phyloP scores from a whole-genome alignment of 495 filamentous ascomycete genomes.

The Astrothelium subdiscretum region DNA sequence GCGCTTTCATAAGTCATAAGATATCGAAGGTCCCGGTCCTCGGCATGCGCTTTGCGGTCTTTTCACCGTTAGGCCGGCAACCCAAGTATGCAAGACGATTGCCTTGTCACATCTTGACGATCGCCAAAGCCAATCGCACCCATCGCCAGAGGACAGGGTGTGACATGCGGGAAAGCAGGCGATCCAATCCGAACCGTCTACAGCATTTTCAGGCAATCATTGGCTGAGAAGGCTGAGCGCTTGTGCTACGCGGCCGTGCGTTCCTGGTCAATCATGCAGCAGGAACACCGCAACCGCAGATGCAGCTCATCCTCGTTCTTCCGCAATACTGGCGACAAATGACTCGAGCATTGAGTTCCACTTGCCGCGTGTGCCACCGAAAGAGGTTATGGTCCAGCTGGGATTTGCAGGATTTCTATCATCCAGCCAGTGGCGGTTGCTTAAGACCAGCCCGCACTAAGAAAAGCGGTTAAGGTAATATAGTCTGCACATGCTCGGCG shows the following conservation, averaged over 20 bases:
- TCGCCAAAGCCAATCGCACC: neutral
- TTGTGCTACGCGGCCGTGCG: neutral
- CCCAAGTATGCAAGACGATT: neutral
- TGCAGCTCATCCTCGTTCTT: conserved; percentile 1
- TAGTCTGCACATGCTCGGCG: conserved; percentile 1
- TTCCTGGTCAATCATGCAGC: neutral
- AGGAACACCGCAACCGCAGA: neutral
- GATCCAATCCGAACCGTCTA: neutral
- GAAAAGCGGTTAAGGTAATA: neutral
- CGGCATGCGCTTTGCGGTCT: neutral
- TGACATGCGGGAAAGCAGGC: neutral
- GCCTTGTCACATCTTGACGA: conserved; percentile 7
- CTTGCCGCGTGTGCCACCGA: neutral
- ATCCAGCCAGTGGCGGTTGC: neutral
- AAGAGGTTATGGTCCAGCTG: neutral
- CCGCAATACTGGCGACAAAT: neutral
- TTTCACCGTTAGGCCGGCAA: neutral
- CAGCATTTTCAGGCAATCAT: neutral
- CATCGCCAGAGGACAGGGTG: neutral
- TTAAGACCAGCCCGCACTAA: neutral
- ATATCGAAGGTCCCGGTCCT: neutral
- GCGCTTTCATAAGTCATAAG: neutral
- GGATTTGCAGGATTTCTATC: neutral
- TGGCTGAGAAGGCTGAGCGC: neutral
- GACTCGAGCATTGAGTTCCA: neutral